Conservation (phyloP, 257 asterid genomes). For the Penstemon eatonii region DNA sequence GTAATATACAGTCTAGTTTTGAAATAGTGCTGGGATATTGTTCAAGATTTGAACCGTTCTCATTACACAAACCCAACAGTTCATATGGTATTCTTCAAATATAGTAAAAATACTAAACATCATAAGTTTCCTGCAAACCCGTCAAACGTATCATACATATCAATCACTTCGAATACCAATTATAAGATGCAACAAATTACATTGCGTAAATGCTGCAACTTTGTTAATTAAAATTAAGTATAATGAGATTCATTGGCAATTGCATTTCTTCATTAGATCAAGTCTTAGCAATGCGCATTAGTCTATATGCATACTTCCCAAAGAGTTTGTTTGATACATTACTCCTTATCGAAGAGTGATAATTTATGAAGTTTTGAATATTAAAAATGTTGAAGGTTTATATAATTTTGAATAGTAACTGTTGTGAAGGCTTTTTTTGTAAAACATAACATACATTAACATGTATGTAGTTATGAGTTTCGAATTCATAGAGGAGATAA, state of each 20-base stretch:
- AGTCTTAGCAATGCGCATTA: not conserved
- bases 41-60: not conserved
- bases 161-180: not conserved
- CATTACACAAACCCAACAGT: too few relatives aligned
- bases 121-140: not conserved
- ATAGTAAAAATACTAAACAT: not conserved
- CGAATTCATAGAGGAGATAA: conserved; percentile 8
- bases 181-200: not conserved
- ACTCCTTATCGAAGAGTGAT: not conserved
- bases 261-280: not conserved
- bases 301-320: not conserved
- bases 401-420: too few relatives aligned
- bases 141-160: not conserved
- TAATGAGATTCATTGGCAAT: too few relatives aligned
- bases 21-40: not conserved
- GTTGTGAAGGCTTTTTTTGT: too few relatives aligned
- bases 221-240: too few relatives aligned
- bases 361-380: too few relatives aligned
- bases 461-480: too few relatives aligned
- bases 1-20: too few relatives aligned
- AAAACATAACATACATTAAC: too few relatives aligned
- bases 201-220: not conserved
- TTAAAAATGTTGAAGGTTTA: too few relatives aligned
- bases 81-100: too few relatives aligned
- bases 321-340: not conserved